These are phyloP conservation scores for Chaetomiaceae sp. DNA, from an alignment of 2,329 filamentous ascomycete species.

Conservation along the genomic window DNA sequence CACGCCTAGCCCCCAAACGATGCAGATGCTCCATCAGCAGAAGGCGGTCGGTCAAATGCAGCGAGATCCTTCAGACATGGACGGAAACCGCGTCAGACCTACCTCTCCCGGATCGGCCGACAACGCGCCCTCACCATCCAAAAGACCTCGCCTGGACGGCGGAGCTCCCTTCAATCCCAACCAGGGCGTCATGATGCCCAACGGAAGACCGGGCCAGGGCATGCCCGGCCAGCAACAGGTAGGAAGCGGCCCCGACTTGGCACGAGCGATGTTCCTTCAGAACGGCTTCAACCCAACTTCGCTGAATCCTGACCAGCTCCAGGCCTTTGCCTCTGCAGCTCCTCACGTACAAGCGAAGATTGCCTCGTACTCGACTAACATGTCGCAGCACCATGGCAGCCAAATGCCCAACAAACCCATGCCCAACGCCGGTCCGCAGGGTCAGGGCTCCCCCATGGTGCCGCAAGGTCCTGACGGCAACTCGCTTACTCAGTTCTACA, in stretches of 20 bases:
- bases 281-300: slow-evolving; percentile 72
- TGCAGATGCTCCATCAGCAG: slow-evolving; percentile 69
- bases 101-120: slow-evolving; percentile 79
- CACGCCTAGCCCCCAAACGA: slow-evolving; percentile 55
- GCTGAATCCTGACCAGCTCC: slow-evolving; percentile 73
- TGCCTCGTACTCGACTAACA: slow-evolving; percentile 78
- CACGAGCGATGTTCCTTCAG: slow-evolving; percentile 58
- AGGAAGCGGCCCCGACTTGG: slow-evolving; percentile 46
- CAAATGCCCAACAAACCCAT: slow-evolving; percentile 80
- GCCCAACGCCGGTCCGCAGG: slow-evolving; percentile 68
- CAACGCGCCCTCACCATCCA: slow-evolving; percentile 87
- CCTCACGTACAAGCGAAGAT: slow-evolving; percentile 71
- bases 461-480: slow-evolving; percentile 63
- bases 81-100: slow-evolving; percentile 74
- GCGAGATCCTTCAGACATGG: slow-evolving; percentile 80
- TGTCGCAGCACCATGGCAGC: slow-evolving; percentile 75
- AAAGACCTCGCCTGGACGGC: slow-evolving; percentile 78
- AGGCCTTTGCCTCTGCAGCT: slow-evolving; percentile 54
- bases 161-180: slow-evolving; percentile 67
- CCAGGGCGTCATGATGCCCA: slow-evolving; percentile 66
- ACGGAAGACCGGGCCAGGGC: slow-evolving; percentile 65
- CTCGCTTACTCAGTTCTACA: slow-evolving; percentile 57
- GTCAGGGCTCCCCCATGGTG: slow-evolving; percentile 81
- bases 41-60: slow-evolving; percentile 67
- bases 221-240: slow-evolving; percentile 70